Conservation (phyloP, 139 green algal genomes). For the Picocystis salinarum region DNA sequence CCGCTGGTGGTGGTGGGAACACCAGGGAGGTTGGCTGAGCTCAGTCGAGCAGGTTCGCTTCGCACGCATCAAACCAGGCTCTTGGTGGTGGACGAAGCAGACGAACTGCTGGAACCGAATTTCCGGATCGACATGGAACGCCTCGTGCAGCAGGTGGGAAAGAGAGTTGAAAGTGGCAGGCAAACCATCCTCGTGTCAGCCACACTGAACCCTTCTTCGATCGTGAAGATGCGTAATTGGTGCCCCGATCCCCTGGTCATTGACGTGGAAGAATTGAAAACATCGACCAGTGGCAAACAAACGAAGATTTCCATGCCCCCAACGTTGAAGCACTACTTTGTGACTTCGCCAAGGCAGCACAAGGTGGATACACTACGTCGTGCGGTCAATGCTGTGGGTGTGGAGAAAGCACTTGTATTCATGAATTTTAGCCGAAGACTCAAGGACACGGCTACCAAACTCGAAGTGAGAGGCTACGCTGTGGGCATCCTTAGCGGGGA, state of each 20-base stretch:
- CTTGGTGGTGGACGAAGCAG: constrained; percentile 54
- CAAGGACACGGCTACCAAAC: constrained; percentile 60
- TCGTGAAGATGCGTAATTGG: constrained; percentile 28
- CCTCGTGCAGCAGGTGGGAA: constrained; percentile 43
- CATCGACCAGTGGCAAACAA: not conserved
- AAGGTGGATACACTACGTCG: constrained; percentile 59
- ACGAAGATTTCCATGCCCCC: constrained; percentile 14
- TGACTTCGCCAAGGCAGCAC: constrained; percentile 16
- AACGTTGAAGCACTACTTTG: constrained; percentile 15
- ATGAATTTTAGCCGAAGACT: constrained; percentile 88
- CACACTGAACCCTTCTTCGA: constrained; percentile 41
- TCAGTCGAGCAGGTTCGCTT: constrained; percentile 22
- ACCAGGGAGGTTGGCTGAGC: constrained; percentile 70
- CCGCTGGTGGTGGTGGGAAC: constrained; percentile 87
- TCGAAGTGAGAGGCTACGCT: constrained; percentile 50
- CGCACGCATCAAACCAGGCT: constrained; percentile 22
- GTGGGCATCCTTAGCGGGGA: constrained; percentile 60
- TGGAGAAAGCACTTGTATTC: constrained; percentile 63
- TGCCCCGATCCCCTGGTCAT: constrained; percentile 26
- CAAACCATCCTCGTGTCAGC: constrained; percentile 63
- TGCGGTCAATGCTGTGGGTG: constrained; percentile 56
- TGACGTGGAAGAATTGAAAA: constrained; percentile 14
- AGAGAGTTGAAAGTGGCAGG: constrained; percentile 12
- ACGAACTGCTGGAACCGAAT: constrained; percentile 64
- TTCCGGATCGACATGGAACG: constrained; percentile 63